phyloP scores from a whole-genome alignment of 1,284 basidiomycete species.

The Mycosarcoma mackinlayi region DNA sequence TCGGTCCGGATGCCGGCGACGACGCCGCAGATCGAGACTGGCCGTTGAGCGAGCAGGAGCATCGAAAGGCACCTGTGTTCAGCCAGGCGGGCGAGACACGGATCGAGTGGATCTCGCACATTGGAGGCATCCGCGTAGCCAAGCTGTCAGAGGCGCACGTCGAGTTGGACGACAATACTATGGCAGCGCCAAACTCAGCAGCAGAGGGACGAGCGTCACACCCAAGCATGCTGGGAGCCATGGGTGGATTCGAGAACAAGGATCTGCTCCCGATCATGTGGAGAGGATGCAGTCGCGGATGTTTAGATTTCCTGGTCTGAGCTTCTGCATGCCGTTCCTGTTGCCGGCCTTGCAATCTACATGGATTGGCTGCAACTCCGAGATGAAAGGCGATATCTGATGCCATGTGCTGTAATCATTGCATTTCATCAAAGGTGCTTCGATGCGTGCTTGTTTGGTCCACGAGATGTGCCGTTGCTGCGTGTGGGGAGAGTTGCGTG shows the following conservation, averaged over 20 bases:
- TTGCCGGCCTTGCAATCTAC: too few relatives aligned
- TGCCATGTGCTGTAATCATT: too few relatives aligned
- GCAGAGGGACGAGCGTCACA: neutral
- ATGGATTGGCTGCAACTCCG: too few relatives aligned
- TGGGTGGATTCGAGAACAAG: constrained; percentile 39
- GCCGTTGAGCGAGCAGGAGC: constrained; percentile 42
- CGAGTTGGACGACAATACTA: constrained; percentile 15
- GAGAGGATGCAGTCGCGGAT: constrained; percentile 48
- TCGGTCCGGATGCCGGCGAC: constrained; percentile 3
- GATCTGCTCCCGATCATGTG: constrained; percentile 50
- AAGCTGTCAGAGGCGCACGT: constrained; percentile 39
- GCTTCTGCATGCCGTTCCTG: too few relatives aligned
- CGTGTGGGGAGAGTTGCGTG: neutral
- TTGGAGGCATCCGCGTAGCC: constrained; percentile 59
- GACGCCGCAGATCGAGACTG: constrained; percentile 35
- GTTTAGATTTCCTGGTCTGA: constrained; percentile 50
- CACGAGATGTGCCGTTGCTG: neutral
- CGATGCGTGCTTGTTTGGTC: too few relatives aligned
- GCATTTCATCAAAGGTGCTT: too few relatives aligned
- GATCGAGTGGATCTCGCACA: constrained; percentile 65
- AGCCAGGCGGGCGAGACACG: constrained; percentile 46
- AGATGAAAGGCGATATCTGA: too few relatives aligned
- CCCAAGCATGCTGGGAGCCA: constrained; percentile 34
- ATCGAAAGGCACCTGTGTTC: constrained; percentile 54
- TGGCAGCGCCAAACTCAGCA: neutral